Base-by-base conservation (phyloP, 208 protist species). In the Strigomonas culicis region DNA sequence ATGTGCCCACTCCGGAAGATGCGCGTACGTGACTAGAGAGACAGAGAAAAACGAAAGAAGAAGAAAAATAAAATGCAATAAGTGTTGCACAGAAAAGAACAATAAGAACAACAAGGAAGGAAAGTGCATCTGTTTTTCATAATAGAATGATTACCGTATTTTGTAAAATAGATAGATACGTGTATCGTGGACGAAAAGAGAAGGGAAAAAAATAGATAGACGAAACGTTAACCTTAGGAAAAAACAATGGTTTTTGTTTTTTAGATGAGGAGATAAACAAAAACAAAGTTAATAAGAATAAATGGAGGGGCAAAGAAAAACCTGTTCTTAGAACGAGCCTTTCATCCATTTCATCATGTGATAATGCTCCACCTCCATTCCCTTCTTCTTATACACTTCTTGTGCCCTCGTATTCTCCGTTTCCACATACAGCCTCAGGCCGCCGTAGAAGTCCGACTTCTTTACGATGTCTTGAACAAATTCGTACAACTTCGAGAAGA, bases 301-400 rank as follows among this genome's bases (percentile, higher is more conserved):
- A 43, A 59, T 22, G 27, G 36, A 1, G 36, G 22, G 4, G 34
- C 22, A 7, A 11, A 36, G 2, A 22, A 0, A 43, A 21, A 59
- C 25, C 8, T 39, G 21, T 21, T 21, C 2, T 72, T 58, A 71
- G 65, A 82, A 76, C 53, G 46, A 22, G 24, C 65, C 56, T 68
- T 91, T 91, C 72, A 76, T 84, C 79, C 80, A 86, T 41, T 84
- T 80, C 84, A 91, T 87, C 73, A 87, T 83, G 63, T 80, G 30
- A 67, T 88, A 86, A 67, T 91, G 78, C 61, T 88, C 84, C 60
- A 70, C 68, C 44, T 67, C 58, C 80, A 91, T 87, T 0, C 84
- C 84, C 58, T 88, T 32, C 11, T 57, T 70, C 22, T 66, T 39
- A 66, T 91, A 87, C 41, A 70, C 68, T 32, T 36, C 66, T 34